Evolutionary conservation across 148 eudicot species (phyloP), one percentile per base, ranked within the genome.

Genomic region (Vaccinium myrtillus): DNA sequence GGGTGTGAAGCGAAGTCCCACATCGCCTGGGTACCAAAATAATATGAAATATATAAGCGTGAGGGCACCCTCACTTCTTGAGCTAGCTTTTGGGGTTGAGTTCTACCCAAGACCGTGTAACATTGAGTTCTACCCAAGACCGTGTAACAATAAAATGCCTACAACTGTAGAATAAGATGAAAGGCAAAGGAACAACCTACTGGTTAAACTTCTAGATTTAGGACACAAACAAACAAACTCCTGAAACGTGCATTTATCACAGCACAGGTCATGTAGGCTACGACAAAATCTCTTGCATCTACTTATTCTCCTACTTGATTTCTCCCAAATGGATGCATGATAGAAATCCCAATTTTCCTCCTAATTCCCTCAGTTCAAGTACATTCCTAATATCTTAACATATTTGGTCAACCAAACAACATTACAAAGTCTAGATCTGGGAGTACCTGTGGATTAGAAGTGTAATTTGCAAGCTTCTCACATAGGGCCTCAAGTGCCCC

Each of bases 401-500:
- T 63, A 63, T 63, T 63, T 8, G 27, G 13, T 9, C 30, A 13
- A 19, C 81, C 36, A 25, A 48, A 39, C 11, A 80, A 80, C 23
- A 84, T 30, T 48, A 65, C 58, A 81, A 61, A 82, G 58, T 76
- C 55, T 53, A 53, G 78, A 63, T 61, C 23, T 32, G 51, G 84
- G 16, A 65, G 67, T 93, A 94, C 98, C 96, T 87, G 92, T 32
- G 89, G 83, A 78, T 86, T 93, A 80, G 92, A 88, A 84, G 91
- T 88, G 83, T 90, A 85, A 84, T 81, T 83, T 65, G 90, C 86
- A 84, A 94, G 93, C 91, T 92, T 94, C 77, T 93, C 94, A 9
- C 85, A 86, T 27, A 94, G 94, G 69, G 83, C 91, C 83, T 94
- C 98, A 50, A 94, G 90, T 81, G 93, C 94, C 54, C 98, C 98